Conservation (phyloP, 345 rosid genomes). For the Ceriops decandra region DNA sequence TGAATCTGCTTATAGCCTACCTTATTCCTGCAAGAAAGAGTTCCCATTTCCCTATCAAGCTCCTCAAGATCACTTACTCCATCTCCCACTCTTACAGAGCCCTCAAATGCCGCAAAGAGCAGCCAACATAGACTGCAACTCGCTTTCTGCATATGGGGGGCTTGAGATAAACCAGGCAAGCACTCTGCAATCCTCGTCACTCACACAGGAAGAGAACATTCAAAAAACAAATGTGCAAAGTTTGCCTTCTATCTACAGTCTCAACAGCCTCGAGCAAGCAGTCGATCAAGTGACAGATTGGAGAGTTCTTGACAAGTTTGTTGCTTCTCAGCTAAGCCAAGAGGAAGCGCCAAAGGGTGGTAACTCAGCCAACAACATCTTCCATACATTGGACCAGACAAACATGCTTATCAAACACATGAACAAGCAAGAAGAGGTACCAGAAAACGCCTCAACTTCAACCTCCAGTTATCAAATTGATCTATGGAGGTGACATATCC, state of each 20-base stretch:
- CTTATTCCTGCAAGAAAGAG: conserved; percentile 79
- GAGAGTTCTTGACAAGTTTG: conserved; percentile 95
- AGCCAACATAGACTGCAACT: conserved; percentile 41
- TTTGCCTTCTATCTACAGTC: conserved; percentile 24
- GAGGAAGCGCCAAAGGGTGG: conserved; percentile 50
- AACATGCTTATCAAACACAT: conserved; percentile 14
- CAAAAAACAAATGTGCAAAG: conserved; percentile 40
- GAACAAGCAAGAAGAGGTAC: conserved; percentile 37
- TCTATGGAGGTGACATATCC: conserved; percentile 62
- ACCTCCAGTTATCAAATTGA: conserved; percentile 65
- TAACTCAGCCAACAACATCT: conserved; percentile 24
- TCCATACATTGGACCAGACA: conserved; percentile 39
- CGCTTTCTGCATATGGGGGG: conserved; percentile 32
- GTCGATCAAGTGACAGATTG: conserved; percentile 83
- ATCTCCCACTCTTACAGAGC: conserved; percentile 74
- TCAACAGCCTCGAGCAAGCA: conserved; percentile 27
- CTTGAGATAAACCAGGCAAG: conserved; percentile 41
- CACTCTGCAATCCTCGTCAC: conserved; percentile 31
- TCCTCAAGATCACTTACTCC: conserved; percentile 54
- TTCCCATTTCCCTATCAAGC: conserved; percentile 48
- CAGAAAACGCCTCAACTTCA: conserved; percentile 56
- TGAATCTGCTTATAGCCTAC: conserved; percentile 36
- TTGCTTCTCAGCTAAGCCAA: conserved; percentile 92
- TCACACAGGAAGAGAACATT: conserved; percentile 40
- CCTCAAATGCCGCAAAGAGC: conserved; percentile 55